These are phyloP conservation scores for Bacidia gigantensis DNA, from an alignment of 495 filamentous ascomycete genomes.

Conservation along the genomic window DNA sequence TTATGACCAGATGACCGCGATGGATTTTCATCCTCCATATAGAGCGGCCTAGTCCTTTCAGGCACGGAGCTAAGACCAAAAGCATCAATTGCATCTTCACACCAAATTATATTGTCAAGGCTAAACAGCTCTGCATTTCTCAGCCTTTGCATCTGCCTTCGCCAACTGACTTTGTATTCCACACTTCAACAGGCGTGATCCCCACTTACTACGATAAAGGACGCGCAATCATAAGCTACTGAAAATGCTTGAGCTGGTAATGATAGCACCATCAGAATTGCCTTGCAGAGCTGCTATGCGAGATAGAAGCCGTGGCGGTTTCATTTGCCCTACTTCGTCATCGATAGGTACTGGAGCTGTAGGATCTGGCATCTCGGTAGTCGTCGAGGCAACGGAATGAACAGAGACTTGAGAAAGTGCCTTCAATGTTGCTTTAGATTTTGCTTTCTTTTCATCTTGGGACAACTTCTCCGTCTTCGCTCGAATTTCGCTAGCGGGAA, in stretches of 20 bases:
- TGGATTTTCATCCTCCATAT: slow-evolving; percentile 19
- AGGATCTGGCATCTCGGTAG: not conserved
- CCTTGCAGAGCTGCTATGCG: not conserved
- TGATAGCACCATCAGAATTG: slow-evolving; percentile 2
- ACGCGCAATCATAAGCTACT: too few relatives aligned
- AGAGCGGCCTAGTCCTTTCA: not conserved
- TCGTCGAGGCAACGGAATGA: not conserved
- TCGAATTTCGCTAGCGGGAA: too few relatives aligned
- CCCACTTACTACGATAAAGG: too few relatives aligned
- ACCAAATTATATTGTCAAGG: too few relatives aligned
- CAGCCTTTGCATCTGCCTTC: too few relatives aligned
- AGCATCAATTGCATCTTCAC: slow-evolving; percentile 19
- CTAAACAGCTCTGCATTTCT: too few relatives aligned
- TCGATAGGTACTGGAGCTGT: not conserved
- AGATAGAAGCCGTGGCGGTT: not conserved
- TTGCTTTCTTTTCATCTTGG: too few relatives aligned
- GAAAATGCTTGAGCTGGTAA: slow-evolving; percentile 14
- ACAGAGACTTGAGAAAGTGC: not conserved
- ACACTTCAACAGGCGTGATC: too few relatives aligned
- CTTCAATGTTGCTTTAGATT: too few relatives aligned
- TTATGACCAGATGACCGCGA: slow-evolving; percentile 6
- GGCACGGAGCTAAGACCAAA: not conserved
- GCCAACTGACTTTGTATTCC: too few relatives aligned
- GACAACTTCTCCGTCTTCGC: too few relatives aligned
- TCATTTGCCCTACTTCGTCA: not conserved